phyloP scores from a whole-genome alignment of 2,329 filamentous ascomycete species.

The Penicillium sp. region DNA sequence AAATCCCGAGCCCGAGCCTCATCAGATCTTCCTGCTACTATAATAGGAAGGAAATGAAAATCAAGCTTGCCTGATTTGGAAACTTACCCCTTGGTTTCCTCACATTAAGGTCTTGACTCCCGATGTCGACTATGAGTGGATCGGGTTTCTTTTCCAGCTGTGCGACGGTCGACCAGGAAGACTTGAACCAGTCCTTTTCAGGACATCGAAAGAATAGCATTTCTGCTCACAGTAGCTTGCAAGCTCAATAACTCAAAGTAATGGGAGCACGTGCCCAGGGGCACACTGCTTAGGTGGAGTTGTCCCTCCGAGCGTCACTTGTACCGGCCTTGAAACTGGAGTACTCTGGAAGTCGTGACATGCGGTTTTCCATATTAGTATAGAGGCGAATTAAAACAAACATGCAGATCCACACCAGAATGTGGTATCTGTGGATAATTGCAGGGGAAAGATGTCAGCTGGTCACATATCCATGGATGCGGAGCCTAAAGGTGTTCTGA shows the following conservation, averaged over 20 bases:
- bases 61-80: not conserved
- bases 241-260: not conserved
- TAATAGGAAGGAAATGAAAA: not conserved
- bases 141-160: not conserved
- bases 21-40: not conserved
- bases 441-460: no score
- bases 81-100: not conserved
- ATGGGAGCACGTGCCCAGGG: not conserved
- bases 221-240: not conserved
- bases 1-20: slow-evolving; percentile 10
- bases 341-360: not conserved
- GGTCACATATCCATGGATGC: not conserved
- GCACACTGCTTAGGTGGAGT: not conserved
- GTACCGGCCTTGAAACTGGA: not conserved
- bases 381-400: not conserved
- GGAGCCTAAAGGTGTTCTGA: not conserved
- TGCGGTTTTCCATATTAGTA: not conserved
- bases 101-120: slow-evolving; percentile 6
- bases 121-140: slow-evolving; percentile 4
- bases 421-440: not conserved
- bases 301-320: not conserved
- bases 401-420: not conserved
- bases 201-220: not conserved
- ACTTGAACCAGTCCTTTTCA: slow-evolving; percentile 6
- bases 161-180: slow-evolving; percentile 5